Evolutionary conservation across 1,139 yeast species (phyloP).

Genomic region (Geotrichum phurueaensis): DNA sequence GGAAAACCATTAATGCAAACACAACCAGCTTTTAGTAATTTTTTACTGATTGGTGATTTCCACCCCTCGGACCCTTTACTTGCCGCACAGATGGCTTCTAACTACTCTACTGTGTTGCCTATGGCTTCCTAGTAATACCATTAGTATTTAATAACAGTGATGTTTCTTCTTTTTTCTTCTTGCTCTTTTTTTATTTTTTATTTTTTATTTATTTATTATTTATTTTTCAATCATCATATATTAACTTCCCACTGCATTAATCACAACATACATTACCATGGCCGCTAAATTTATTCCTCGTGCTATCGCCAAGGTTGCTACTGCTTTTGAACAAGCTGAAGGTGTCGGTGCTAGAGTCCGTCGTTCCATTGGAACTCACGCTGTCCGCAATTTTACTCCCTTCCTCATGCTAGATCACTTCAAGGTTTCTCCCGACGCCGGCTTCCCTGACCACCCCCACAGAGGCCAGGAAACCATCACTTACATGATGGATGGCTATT

Average conservation of each 20-base stretch:
- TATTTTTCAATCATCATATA: not conserved
- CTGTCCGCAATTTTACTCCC: slow-evolving; percentile 70
- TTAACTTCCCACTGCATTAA: not conserved
- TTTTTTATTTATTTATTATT: not conserved
- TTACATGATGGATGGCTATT: slow-evolving; percentile 61
- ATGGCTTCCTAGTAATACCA: not conserved
- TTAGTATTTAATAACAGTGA: not conserved
- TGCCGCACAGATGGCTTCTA: not conserved
- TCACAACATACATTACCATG: not conserved
- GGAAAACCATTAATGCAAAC: not conserved
- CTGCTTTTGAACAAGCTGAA: slow-evolving; percentile 71
- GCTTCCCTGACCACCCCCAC: slow-evolving; percentile 92
- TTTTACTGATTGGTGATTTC: not conserved
- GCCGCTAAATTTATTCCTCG: slow-evolving; percentile 33
- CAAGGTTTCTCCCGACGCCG: slow-evolving; percentile 55
- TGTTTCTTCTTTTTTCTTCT: not conserved
- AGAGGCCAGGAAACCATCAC: slow-evolving; percentile 88
- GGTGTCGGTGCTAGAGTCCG: slow-evolving; percentile 86
- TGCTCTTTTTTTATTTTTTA: not conserved
- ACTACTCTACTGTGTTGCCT: not conserved
- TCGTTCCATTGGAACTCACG: slow-evolving; percentile 67
- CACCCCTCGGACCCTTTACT: not conserved
- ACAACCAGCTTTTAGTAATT: not conserved
- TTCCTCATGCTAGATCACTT: slow-evolving; percentile 84
- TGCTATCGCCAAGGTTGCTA: slow-evolving; percentile 53